Conservation (phyloP, 2,329 filamentous ascomycete genomes). For the Diatrype stigma region DNA sequence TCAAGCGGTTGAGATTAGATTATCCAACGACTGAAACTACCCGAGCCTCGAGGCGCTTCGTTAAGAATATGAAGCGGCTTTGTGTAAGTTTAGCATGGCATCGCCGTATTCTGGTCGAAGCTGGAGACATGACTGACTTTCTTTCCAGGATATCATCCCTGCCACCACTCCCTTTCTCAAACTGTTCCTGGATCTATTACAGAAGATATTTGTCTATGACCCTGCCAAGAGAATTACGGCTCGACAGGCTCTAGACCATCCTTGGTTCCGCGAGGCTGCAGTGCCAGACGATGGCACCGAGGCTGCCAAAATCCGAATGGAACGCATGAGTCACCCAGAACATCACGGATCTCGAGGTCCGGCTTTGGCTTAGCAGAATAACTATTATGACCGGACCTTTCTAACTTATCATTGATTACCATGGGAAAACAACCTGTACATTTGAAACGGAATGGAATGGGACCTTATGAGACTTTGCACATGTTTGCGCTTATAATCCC, state of each 20-base stretch:
- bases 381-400: conserved; percentile 6
- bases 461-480: conserved; percentile 17
- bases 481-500: conserved; percentile 16
- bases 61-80: conserved; percentile 68
- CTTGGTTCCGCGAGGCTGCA: conserved; percentile 63
- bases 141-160: conserved; percentile 59
- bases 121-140: conserved; percentile 14
- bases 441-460: conserved; percentile 15
- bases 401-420: conserved; percentile 13
- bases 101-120: not conserved
- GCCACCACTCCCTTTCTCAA: conserved; percentile 54
- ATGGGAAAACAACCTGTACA: conserved; percentile 17
- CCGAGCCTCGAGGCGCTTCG: conserved; percentile 60
- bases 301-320: conserved; percentile 58
- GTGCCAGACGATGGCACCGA: conserved; percentile 65
- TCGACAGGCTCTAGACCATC: conserved; percentile 61
- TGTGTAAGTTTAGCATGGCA: conserved; percentile 41
- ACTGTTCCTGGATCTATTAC: conserved; percentile 60
- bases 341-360: conserved; percentile 20
- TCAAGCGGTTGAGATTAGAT: conserved; percentile 61
- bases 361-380: conserved; percentile 15
- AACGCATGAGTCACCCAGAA: conserved; percentile 45
- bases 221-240: conserved; percentile 62
- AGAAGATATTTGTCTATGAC: conserved; percentile 66
- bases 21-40: conserved; percentile 62